A percentile compares a stretch with the other conserved stretches of the same genome.
These are phyloP conservation scores for Basipetospora chlamydospora DNA, from an alignment of 2,329 filamentous ascomycete genomes.

Conservation along the genomic window DNA sequence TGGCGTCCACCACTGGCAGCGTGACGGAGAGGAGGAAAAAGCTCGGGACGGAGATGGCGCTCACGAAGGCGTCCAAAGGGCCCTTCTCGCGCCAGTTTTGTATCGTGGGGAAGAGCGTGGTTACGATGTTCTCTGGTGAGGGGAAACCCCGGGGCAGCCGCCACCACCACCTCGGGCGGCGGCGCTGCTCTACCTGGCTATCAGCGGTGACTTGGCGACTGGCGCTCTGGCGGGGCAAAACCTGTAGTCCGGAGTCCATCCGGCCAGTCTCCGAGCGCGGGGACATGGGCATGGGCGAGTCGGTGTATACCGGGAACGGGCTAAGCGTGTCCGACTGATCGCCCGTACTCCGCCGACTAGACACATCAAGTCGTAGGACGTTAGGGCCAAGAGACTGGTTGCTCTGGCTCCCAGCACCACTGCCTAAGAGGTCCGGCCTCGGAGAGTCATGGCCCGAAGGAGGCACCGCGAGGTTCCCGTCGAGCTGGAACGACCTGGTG, in stretches of 20 bases:
- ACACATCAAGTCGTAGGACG: slow-evolving; percentile 29
- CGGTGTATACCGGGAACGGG: slow-evolving; percentile 56
- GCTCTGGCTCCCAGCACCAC: slow-evolving; percentile 9
- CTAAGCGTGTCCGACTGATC: slow-evolving; percentile 34
- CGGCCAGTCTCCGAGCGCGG: slow-evolving; percentile 1
- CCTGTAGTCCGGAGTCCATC: too few species aligned
- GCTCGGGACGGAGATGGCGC: slow-evolving; percentile 71
- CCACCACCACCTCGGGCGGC: too few species aligned
- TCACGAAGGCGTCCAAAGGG: slow-evolving; percentile 72
- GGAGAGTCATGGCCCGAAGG: slow-evolving; percentile 13
- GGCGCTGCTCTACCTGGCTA: too few species aligned
- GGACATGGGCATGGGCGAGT: slow-evolving; percentile 28
- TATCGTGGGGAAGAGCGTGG: slow-evolving; percentile 77
- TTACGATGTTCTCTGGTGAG: slow-evolving; percentile 52
- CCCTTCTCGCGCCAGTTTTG: slow-evolving; percentile 68
- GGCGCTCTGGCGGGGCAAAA: too few species aligned
- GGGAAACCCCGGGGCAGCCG: too few species aligned
- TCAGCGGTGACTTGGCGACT: too few species aligned
- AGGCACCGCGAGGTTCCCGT: slow-evolving; percentile 27
- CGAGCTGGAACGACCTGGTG: slow-evolving; percentile 13
- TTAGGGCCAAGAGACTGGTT: slow-evolving; percentile 8
- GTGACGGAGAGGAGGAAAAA: slow-evolving; percentile 85
- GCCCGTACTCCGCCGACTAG: slow-evolving; percentile 27
- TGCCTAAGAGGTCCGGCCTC: neutral
- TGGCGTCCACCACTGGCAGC: slow-evolving; percentile 71